Evolutionary conservation across 2,329 filamentous ascomycete species (phyloP).

Genomic region (Emmonsia crescens): DNA sequence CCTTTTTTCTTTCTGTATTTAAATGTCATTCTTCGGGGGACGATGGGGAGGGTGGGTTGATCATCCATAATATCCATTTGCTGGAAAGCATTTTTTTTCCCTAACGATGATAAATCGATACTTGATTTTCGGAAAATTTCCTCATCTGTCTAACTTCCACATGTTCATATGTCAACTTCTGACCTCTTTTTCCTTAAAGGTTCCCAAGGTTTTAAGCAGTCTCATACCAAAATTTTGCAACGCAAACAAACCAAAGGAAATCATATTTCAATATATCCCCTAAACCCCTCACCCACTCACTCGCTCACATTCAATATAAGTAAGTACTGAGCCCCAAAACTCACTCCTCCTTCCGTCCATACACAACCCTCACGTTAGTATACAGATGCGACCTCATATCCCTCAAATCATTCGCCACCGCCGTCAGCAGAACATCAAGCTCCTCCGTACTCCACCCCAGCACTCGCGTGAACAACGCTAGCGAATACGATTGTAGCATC

Average conservation of each 20-base stretch:
- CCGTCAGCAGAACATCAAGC: constrained; percentile 5
- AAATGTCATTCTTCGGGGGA: neutral
- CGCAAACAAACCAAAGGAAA: too few relatives aligned
- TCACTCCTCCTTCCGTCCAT: constrained; percentile 3
- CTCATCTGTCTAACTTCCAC: neutral
- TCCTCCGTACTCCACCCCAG: constrained; percentile 8
- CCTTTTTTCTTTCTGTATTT: neutral
- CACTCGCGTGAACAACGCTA: constrained; percentile 9
- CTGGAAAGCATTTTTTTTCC: neutral
- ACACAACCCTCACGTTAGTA: constrained; percentile 9
- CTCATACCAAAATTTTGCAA: neutral
- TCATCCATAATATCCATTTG: neutral
- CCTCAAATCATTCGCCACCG: constrained; percentile 6
- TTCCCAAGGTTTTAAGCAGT: neutral
- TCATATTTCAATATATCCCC: too few relatives aligned
- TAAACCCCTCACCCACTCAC: too few relatives aligned
- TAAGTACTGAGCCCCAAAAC: neutral
- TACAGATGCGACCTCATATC: constrained; percentile 7
- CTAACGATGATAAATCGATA: neutral
- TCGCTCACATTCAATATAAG: neutral
- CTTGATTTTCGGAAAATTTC: neutral
- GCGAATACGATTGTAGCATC: constrained; percentile 10
- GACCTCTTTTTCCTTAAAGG: neutral
- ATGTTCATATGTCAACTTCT: neutral
- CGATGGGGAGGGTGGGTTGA: neutral